A percentile compares a stretch with the other conserved stretches of the same genome.
phyloP scores from a whole-genome alignment of 805 yeast species.

The Pichia manshurica region DNA sequence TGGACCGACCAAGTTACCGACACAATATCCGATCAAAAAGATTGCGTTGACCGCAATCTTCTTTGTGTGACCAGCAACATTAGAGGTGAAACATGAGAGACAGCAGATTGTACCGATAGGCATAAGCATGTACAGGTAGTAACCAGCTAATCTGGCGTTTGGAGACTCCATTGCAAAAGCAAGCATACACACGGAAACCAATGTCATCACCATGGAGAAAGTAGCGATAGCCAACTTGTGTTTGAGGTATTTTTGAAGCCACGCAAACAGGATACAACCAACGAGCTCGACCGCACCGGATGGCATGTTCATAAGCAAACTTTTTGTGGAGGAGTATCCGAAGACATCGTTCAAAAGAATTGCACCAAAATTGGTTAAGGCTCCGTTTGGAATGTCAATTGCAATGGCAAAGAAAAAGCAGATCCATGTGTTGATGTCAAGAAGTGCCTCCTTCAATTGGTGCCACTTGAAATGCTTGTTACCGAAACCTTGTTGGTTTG shows the following conservation, averaged over 20 bases:
- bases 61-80: slow-evolving; percentile 73
- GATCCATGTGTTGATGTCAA: slow-evolving; percentile 39
- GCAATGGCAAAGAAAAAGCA: slow-evolving; percentile 28
- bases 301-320: slow-evolving; percentile 25
- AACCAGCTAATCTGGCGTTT: slow-evolving; percentile 25
- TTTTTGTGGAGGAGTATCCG: slow-evolving; percentile 25
- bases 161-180: slow-evolving; percentile 19
- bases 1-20: slow-evolving; percentile 69
- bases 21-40: slow-evolving; percentile 58
- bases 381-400: slow-evolving; percentile 31
- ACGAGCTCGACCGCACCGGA: slow-evolving; percentile 28
- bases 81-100: slow-evolving; percentile 36
- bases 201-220: slow-evolving; percentile 14
- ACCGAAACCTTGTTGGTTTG: slow-evolving; percentile 34
- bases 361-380: slow-evolving; percentile 43
- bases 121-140: slow-evolving; percentile 23
- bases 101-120: slow-evolving; percentile 27
- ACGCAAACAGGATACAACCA: slow-evolving; percentile 31
- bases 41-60: slow-evolving; percentile 55
- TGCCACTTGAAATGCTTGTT: slow-evolving; percentile 24
- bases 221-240: slow-evolving; percentile 22
- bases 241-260: slow-evolving; percentile 21
- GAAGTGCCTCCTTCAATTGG: slow-evolving; percentile 26
- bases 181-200: slow-evolving; percentile 15
- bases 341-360: slow-evolving; percentile 28